Base-by-base conservation (phyloP, 1,139 yeast species). In the Hemisphaericaspora xylofermentans region DNA sequence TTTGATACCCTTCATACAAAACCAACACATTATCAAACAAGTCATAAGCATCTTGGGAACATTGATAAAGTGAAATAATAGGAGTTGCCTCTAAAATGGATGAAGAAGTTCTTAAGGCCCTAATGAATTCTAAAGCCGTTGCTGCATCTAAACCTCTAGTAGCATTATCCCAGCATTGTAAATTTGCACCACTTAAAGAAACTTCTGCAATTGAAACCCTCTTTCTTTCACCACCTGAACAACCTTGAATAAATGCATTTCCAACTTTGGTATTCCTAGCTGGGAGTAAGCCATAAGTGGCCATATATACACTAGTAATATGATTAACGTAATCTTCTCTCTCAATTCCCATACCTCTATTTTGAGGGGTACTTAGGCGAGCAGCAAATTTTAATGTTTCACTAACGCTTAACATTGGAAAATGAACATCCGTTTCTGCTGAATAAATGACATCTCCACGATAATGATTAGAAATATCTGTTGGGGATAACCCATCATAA, bases 41-140 rank as follows among this genome's bases (percentile, higher is more conserved):
- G 43, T 63, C 63, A 40, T 85, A 87, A 47, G 88, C 84, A 54
- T 79, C 85, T 63, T 87, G 89, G 14, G 91, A 82, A 52, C 93
- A 87, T 65, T 87, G 95, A 62, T 87, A 87, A 44, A 87, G 81
- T 16, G 95, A 88, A 46, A 88, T 84, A 38, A 85, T 64, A 2
- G 88, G 79, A 17, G 91, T 74, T 14, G 78, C 69, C 17, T 75
- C 73, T 41, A 78, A 64, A 40, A 84, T 63, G 28, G 75, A 68
- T 2, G 94, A 84, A 26, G 79, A 69, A 5, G 82, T 74, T 53
- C 82, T 80, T 52, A 87, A 66, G 18, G 91, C 83, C 53, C 79
- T 73, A 43, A 82, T 73, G 52, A 85, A 87, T 61, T 87, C 95
- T 44, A 84, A 66, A 2, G 83, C 83, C 14, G 82, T 76, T 10